Evolutionary conservation across 257 asterid species (phyloP).

Genomic region (Linderniella brevidens): DNA sequence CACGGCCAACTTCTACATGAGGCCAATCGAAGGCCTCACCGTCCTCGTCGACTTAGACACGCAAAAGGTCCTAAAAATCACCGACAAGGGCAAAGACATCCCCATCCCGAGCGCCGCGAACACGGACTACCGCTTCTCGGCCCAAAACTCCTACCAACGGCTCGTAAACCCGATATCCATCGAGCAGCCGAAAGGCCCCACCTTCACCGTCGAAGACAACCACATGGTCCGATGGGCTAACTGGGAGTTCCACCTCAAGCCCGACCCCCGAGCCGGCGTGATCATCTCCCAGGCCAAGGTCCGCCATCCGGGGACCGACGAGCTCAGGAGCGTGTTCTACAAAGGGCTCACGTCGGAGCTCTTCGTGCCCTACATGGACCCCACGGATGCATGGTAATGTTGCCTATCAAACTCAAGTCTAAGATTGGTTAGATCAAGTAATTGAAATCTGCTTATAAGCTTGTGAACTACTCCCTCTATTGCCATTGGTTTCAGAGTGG

Average conservation of each 20-base stretch:
- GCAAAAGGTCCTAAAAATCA: slow-evolving; percentile 37
- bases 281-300: slow-evolving; percentile 47
- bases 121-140: slow-evolving; percentile 69
- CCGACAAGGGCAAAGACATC: slow-evolving; percentile 44
- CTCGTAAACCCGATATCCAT: slow-evolving; percentile 68
- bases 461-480: too few species aligned
- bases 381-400: slow-evolving; percentile 90
- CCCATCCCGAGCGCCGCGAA: slow-evolving; percentile 72
- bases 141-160: slow-evolving; percentile 38
- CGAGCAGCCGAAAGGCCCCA: slow-evolving; percentile 67
- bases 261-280: slow-evolving; percentile 63
- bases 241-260: slow-evolving; percentile 69
- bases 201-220: slow-evolving; percentile 33
- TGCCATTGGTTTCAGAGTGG: too few species aligned
- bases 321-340: slow-evolving; percentile 56
- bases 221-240: slow-evolving; percentile 69
- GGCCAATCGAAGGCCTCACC: slow-evolving; percentile 89
- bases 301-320: slow-evolving; percentile 30
- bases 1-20: slow-evolving; percentile 92
- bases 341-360: slow-evolving; percentile 69
- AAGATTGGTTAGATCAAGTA: too few species aligned
- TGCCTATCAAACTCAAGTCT: too few species aligned
- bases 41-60: slow-evolving; percentile 74
- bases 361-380: slow-evolving; percentile 87
- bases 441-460: too few species aligned